These are phyloP conservation scores for Microdochium paspali DNA, from an alignment of 2,329 filamentous ascomycete genomes.

Conservation along the genomic window DNA sequence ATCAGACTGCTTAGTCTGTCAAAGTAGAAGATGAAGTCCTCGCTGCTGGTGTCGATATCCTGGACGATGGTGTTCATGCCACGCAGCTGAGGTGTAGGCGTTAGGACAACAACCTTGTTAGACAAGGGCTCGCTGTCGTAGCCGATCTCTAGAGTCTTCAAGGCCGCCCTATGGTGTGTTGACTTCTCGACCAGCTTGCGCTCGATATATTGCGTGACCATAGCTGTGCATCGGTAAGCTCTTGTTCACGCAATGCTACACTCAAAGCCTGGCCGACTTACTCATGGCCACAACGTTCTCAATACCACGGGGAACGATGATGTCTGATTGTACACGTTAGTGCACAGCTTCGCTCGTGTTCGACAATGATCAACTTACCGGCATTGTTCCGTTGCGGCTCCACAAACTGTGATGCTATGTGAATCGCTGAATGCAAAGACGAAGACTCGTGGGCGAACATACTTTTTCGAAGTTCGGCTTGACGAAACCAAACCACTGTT, in stretches of 20 bases:
- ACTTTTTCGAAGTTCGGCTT: constrained; percentile 91
- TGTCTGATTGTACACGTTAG: constrained; percentile 41
- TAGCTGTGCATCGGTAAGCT: constrained; percentile 39
- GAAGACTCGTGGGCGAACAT: constrained; percentile 4
- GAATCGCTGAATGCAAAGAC: background rate
- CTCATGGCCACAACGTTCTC: constrained; percentile 89
- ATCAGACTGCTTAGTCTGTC: constrained; percentile 79
- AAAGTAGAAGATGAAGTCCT: constrained; percentile 98
- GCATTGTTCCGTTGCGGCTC: constrained; percentile 84
- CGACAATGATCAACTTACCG: constrained; percentile 34
- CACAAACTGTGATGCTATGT: constrained; percentile 52
- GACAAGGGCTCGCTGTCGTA: constrained; percentile 66
- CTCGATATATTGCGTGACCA: constrained; percentile 91
- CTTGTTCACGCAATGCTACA: background rate
- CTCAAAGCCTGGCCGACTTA: constrained; percentile 24
- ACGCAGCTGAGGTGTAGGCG: constrained; percentile 68
- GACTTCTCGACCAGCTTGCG: constrained; percentile 83
- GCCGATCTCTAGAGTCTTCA: constrained; percentile 65
- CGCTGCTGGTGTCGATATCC: constrained; percentile 65
- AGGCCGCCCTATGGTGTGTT: constrained; percentile 66
- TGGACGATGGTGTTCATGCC: constrained; percentile 90
- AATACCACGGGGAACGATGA: constrained; percentile 90
- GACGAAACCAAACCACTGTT: constrained; percentile 94
- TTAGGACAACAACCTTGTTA: constrained; percentile 62
- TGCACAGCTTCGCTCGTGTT: constrained; percentile 1